Conservation (phyloP, 306 rosid species). For the Trifolium dubium region DNA sequence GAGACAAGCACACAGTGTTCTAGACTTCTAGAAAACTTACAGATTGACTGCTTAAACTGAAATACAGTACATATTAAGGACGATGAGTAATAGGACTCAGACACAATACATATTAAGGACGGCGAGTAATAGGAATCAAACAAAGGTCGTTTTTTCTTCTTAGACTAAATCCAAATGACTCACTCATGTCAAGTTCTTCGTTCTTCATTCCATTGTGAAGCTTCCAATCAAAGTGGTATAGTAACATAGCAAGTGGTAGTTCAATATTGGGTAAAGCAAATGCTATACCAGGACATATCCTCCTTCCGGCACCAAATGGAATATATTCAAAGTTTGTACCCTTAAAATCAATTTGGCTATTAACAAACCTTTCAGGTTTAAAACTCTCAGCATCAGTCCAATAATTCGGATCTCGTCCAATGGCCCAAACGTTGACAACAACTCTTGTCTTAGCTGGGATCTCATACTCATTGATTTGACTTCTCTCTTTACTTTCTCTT, state of each 20-base stretch:
- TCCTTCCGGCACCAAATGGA: background rate
- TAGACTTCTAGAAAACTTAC: too few relatives aligned
- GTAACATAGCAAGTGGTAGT: slow-evolving; percentile 31
- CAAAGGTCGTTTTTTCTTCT: background rate
- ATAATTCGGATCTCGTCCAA: slow-evolving; percentile 42
- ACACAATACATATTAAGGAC: background rate
- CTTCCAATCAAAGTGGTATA: slow-evolving; percentile 49
- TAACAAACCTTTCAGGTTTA: slow-evolving; percentile 41
- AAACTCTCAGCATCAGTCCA: slow-evolving; percentile 39
- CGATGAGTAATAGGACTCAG: too few relatives aligned
- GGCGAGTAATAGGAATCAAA: background rate
- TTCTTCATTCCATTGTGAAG: slow-evolving; percentile 39
- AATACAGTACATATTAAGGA: too few relatives aligned
- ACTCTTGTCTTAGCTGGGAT: background rate
- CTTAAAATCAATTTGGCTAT: slow-evolving; percentile 23
- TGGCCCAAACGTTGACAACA: slow-evolving; percentile 39
- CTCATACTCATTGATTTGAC: background rate
- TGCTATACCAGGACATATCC: background rate
- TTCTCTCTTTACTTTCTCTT: background rate
- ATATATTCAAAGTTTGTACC: slow-evolving; percentile 39
- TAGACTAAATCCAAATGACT: background rate
- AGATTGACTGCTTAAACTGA: too few relatives aligned
- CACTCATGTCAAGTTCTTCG: slow-evolving; percentile 26
- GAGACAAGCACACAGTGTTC: background rate
- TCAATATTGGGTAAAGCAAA: slow-evolving; percentile 44